Percentiles rank a stretch among this genome's conserved stretches.
These are phyloP conservation scores for Colletotrichum graminicola DNA, from an alignment of 2,329 filamentous ascomycete genomes.

Conservation along the genomic window DNA sequence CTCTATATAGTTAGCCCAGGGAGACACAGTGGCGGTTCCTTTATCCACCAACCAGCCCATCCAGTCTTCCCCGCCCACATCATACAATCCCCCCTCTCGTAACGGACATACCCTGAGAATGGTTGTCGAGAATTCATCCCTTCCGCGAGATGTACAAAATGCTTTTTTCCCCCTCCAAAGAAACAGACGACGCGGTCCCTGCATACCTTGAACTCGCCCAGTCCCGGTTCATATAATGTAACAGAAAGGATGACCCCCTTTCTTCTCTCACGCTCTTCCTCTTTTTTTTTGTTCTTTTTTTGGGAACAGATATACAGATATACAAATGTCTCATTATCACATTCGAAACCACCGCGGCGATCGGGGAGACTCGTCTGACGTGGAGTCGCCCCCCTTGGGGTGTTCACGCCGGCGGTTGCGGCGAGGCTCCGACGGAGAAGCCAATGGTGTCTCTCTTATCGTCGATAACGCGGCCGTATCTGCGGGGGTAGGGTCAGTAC, in stretches of 20 bases:
- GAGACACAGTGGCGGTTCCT: not conserved
- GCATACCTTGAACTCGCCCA: too few species aligned
- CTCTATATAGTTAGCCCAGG: not conserved
- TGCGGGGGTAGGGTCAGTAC: slow-evolving; percentile 15
- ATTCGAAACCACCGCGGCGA: not conserved
- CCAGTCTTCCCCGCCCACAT: not conserved
- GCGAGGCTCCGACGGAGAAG: slow-evolving; percentile 52
- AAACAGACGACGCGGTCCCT: not conserved
- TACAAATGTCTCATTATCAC: not conserved
- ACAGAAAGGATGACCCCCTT: not conserved
- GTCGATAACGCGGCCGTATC: slow-evolving; percentile 73
- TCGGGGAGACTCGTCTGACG: not conserved
- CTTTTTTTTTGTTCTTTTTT: not conserved
- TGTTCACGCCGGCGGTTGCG: slow-evolving; percentile 15
- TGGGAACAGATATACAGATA: not conserved
- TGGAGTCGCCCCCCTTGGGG: not conserved
- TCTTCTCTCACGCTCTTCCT: not conserved
- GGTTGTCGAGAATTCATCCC: not conserved
- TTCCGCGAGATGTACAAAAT: not conserved
- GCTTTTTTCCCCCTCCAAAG: too few species aligned
- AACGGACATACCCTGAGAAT: not conserved
- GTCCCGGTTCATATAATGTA: not conserved
- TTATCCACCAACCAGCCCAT: not conserved
- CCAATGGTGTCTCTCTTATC: slow-evolving; percentile 72
- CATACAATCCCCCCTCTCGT: not conserved